Percentiles rank a stretch among this genome's conserved stretches.
phyloP scores from a whole-genome alignment of 306 rosid genomes.

The Prunus dulcis region DNA sequence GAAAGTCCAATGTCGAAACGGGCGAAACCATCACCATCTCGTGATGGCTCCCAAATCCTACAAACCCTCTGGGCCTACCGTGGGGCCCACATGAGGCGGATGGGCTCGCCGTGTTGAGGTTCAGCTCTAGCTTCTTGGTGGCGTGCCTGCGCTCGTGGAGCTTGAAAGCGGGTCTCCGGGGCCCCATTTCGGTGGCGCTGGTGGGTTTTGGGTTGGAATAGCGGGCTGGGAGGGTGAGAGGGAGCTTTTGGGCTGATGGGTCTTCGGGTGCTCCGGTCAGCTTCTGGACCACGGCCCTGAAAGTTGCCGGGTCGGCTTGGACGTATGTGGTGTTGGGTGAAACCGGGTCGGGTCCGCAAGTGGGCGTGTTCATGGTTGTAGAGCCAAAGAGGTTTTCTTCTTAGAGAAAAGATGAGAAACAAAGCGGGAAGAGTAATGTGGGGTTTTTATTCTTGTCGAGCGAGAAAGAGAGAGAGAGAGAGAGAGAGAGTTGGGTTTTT shows the following conservation, averaged over 20 bases:
- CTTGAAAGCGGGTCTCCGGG: slow-evolving; percentile 54
- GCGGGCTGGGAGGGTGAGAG: slow-evolving; percentile 51
- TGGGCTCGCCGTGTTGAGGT: slow-evolving; percentile 3
- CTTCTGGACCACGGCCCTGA: slow-evolving; percentile 76
- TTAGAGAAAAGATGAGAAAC: slow-evolving; percentile 5
- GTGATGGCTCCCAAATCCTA: background rate
- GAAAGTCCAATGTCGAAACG: slow-evolving; percentile 67
- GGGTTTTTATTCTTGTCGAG: slow-evolving; percentile 20
- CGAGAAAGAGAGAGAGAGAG: background rate
- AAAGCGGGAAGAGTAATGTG: slow-evolving; percentile 36
- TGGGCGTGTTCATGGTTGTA: slow-evolving; percentile 30
- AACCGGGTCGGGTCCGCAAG: slow-evolving; percentile 47
- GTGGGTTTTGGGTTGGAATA: slow-evolving; percentile 36
- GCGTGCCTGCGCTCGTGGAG: slow-evolving; percentile 80
- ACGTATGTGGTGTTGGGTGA: slow-evolving; percentile 80
- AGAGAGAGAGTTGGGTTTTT: background rate
- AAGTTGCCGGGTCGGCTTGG: slow-evolving; percentile 75
- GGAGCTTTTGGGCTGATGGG: slow-evolving; percentile 60
- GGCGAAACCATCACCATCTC: slow-evolving; percentile 55
- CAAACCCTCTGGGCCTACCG: background rate
- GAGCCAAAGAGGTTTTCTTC: background rate
- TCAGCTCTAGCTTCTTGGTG: slow-evolving; percentile 65
- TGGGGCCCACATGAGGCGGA: slow-evolving; percentile 18
- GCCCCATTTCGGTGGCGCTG: slow-evolving; percentile 39
- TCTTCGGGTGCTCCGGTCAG: slow-evolving; percentile 80